Conservation (phyloP, 768 basidiomycete species). For the Clitopilus hobsonii region DNA sequence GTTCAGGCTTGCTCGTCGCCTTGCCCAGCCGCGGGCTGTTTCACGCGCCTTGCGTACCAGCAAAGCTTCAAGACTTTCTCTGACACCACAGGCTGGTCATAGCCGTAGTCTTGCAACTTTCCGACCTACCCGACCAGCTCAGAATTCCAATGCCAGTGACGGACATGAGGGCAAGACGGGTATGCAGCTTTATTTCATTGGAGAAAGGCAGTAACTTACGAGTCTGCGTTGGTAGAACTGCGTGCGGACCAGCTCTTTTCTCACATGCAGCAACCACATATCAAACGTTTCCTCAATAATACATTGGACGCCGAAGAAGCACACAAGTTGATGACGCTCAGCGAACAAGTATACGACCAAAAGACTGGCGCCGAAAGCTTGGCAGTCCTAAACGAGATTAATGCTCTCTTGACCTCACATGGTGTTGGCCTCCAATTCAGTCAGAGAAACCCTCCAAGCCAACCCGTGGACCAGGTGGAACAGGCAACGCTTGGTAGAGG, state of each 20-base stretch:
- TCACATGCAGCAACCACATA: not conserved
- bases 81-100: not conserved
- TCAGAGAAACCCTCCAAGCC: not conserved
- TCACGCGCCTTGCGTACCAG: slow-evolving; percentile 26
- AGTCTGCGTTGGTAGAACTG: too few relatives aligned
- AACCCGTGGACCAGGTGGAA: not conserved
- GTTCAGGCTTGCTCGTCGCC: slow-evolving; percentile 17
- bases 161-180: not conserved
- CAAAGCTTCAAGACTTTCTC: not conserved
- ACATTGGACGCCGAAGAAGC: not conserved
- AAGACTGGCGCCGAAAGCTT: not conserved
- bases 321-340: not conserved
- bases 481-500: not conserved
- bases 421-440: not conserved
- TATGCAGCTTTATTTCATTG: not conserved
- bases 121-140: not conserved
- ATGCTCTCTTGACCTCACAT: not conserved
- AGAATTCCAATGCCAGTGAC: slow-evolving; percentile 13
- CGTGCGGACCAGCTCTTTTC: not conserved
- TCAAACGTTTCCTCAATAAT: not conserved
- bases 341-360: not conserved
- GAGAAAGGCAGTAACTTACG: too few relatives aligned
- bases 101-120: slow-evolving; percentile 13
- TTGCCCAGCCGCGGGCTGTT: slow-evolving; percentile 11
- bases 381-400: not conserved